phyloP scores from a whole-genome alignment of 2,329 filamentous ascomycete genomes.

The Cercospora brassicicola region DNA sequence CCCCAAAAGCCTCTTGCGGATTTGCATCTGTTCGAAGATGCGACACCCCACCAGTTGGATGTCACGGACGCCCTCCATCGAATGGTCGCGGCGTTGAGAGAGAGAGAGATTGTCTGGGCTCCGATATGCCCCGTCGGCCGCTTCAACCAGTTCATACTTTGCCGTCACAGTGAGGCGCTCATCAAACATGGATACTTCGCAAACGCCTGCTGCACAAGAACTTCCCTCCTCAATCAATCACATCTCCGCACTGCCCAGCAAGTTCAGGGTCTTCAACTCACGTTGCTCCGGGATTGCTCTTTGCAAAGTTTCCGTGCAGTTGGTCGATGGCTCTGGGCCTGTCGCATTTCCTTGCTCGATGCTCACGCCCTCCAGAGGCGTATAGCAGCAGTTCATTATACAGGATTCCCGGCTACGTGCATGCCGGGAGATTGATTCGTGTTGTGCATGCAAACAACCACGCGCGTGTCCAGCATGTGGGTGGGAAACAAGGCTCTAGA shows the following conservation, averaged over 20 bases:
- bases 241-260: neutral
- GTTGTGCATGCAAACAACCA: constrained; percentile 6
- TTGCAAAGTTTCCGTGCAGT: neutral
- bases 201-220: neutral
- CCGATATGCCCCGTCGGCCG: neutral
- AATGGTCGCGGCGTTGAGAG: neutral
- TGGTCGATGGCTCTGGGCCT: neutral
- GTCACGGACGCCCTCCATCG: neutral
- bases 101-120: neutral
- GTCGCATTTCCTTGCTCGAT: neutral
- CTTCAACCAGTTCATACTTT: neutral
- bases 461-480: neutral
- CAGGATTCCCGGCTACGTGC: constrained; percentile 2
- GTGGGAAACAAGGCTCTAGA: neutral
- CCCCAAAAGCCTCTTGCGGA: neutral
- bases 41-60: constrained; percentile 1
- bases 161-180: neutral
- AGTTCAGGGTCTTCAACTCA: constrained; percentile 1
- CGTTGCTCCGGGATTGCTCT: neutral
- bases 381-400: neutral
- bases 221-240: neutral
- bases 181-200: neutral
- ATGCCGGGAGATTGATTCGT: constrained; percentile 6
- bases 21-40: neutral
- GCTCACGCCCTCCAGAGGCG: neutral